These are phyloP conservation scores for Fusarium nanum DNA, from an alignment of 2,329 filamentous ascomycete genomes.

Conservation along the genomic window DNA sequence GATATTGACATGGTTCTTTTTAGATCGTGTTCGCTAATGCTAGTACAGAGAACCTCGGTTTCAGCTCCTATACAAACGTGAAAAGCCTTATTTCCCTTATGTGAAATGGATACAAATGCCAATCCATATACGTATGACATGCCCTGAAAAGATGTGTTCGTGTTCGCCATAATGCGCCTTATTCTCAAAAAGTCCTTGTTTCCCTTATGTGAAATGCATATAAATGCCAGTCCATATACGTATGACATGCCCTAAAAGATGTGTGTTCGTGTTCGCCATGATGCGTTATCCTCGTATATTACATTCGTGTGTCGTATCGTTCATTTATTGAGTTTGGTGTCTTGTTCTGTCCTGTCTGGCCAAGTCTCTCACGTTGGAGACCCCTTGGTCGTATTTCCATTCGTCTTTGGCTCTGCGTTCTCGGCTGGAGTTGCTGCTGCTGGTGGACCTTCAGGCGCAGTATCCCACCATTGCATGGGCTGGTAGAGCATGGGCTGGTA, in stretches of 20 bases:
- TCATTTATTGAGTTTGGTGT: neutral
- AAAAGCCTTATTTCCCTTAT: conserved; percentile 12
- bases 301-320: neutral
- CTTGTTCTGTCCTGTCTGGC: too few relatives aligned
- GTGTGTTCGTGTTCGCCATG: neutral
- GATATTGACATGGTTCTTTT: neutral
- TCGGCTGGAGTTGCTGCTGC: neutral
- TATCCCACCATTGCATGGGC: neutral
- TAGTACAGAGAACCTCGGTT: conserved; percentile 6
- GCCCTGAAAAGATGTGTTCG: neutral
- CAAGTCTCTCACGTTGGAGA: neutral
- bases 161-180: neutral
- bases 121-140: neutral
- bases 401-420: neutral
- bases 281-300: neutral
- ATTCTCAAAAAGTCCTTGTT: conserved; percentile 5
- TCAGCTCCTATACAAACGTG: conserved; percentile 1
- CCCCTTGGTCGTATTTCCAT: neutral
- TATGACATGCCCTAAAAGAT: neutral
- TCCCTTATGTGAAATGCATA: neutral
- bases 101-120: neutral
- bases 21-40: conserved; percentile 16
- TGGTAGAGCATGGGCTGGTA: conserved; percentile 38
- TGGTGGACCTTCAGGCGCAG: neutral
- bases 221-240: neutral